Evolutionary conservation across 495 filamentous ascomycete genomes (phyloP), one percentile per base, ranked within the genome.

Genomic region (Cairneyella variabilis): DNA sequence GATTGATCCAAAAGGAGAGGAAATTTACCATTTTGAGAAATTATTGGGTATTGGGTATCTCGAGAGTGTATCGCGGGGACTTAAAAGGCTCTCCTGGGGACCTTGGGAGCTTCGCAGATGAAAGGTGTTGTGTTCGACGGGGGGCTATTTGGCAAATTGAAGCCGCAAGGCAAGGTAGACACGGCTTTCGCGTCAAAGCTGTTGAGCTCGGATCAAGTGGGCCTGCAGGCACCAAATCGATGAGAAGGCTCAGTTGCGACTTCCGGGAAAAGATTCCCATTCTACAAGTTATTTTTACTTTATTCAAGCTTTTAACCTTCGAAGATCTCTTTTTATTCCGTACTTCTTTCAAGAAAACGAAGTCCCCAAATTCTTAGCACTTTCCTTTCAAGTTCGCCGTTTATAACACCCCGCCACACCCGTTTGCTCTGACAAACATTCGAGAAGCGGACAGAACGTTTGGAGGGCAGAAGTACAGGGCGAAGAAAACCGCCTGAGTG

Each of bases 111-210:
- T 58, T 54, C 49, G 52, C 48, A 36, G 45, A 50, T 56, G 43
- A n/a, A n/a, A n/a, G n/a, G 25, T 12, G 22, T 27, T 41, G 56
- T 47, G 26, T 52, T 32, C 25, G 36, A 38, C 30, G 18, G 45
- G 48, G 48, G 52, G 53, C 45, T 46, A 45, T 43, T 54, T 46
- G 49, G 45, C 9, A 22, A 23, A 22, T 42, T 37, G 26, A 50
- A 56, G 28, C 51, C 37, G 38, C 27, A 16, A 27, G 39, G 25
- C 49, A 52, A 63, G 57, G 61, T 56, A 58, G 61, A 60, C 53
- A 60, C 57, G 57, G 57, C 61, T 60, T 54, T n/a, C 57, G 61
- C 57, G 61, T 63, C 48, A 8, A 28, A n/a, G 14, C 41, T n/a
- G n/a, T n/a, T n/a, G n/a, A n/a, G n/a, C n/a, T n/a, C n/a, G n/a